Percentiles rank a stretch among this genome's conserved stretches.
These are phyloP conservation scores for Annulohypoxylon moriforme DNA, from an alignment of 495 filamentous ascomycete species.

Conservation along the genomic window DNA sequence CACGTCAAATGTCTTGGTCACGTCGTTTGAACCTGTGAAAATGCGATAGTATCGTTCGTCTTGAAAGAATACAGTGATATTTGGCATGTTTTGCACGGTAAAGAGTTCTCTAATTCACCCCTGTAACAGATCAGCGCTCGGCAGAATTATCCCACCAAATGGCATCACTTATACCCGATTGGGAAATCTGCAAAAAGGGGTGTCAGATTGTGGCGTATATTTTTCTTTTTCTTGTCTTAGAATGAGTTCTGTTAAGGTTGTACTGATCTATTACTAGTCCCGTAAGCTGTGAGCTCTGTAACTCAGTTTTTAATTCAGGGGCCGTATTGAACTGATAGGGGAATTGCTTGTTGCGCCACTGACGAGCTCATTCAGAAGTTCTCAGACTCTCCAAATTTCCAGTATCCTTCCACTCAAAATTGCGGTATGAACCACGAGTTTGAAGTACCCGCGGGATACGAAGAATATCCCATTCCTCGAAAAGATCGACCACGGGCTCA, in stretches of 20 bases:
- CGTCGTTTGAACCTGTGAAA: too few species aligned
- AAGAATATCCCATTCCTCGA: constrained; percentile 17
- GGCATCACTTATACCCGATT: constrained; percentile 9
- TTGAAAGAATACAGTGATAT: not conserved
- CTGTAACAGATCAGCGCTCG: not conserved
- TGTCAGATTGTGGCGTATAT: not conserved
- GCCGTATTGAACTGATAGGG: not conserved
- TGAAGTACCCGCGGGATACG: constrained; percentile 15
- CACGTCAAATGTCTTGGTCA: not conserved
- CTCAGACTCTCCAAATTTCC: not conserved
- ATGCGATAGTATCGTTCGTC: not conserved
- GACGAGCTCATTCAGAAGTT: not conserved
- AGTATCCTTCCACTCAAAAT: constrained; percentile 19
- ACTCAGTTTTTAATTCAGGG: not conserved
- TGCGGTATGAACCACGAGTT: constrained; percentile 11
- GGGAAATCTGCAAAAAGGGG: not conserved
- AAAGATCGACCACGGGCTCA: constrained; percentile 5
- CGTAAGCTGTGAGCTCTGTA: not conserved
- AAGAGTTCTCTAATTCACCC: not conserved
- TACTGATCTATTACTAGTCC: too few species aligned
- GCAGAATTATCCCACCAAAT: not conserved
- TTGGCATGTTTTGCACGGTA: not conserved
- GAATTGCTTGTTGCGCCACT: not conserved
- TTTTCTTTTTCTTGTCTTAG: not conserved
- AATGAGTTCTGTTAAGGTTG: not conserved